Conservation (phyloP, 352 stramenopile species). For the Phytopythium chamaehyphon region DNA sequence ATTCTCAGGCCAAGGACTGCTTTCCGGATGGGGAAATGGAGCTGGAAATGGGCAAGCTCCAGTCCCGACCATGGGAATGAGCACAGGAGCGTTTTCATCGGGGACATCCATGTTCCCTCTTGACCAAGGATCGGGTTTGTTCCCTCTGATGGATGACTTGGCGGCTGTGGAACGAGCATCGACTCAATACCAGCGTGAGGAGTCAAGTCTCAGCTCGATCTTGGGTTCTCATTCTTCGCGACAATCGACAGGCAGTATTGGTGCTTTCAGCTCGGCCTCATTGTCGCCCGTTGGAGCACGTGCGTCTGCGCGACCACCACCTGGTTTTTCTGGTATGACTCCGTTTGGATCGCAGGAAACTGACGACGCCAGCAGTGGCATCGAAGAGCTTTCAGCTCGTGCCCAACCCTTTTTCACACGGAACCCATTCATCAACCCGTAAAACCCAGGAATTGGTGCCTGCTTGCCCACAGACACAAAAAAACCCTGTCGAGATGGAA, state of each 20-base stretch:
- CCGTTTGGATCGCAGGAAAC: conserved; percentile 4
- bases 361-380: conserved; percentile 10
- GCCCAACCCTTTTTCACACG: conserved; percentile 36
- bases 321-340: conserved; percentile 24
- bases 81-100: not conserved
- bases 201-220: conserved; percentile 74
- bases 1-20: conserved; percentile 34
- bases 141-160: conserved; percentile 62
- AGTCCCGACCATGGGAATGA: conserved; percentile 1
- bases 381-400: conserved; percentile 17
- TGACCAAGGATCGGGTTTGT: conserved; percentile 13
- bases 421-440: conserved; percentile 65
- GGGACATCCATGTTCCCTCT: conserved; percentile 3
- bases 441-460: conserved; percentile 4
- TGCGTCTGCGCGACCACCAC: conserved; percentile 29
- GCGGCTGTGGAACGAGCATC: conserved; percentile 65
- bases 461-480: not conserved
- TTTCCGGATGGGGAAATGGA: conserved; percentile 48
- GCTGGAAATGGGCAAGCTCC: not conserved
- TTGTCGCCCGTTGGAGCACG: conserved; percentile 14
- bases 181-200: conserved; percentile 59
- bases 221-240: conserved; percentile 25
- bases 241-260: conserved; percentile 11
- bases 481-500: too few species aligned
- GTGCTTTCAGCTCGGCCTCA: conserved; percentile 19